Evolutionary conservation across 2,329 filamentous ascomycete genomes (phyloP), one percentile per base, ranked within the genome.

Genomic region (Monilinia laxa): DNA sequence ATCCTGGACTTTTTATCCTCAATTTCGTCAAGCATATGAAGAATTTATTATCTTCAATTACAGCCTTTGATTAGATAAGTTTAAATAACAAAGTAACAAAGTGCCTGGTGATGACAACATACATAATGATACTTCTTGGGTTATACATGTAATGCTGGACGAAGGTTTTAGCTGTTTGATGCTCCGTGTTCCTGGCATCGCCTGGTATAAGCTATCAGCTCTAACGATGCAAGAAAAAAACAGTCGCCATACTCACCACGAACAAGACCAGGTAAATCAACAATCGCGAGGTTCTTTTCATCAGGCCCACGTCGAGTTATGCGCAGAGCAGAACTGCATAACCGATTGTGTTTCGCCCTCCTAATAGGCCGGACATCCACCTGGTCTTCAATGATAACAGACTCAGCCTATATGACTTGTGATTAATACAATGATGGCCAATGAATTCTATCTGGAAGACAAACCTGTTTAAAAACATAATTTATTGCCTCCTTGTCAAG

Each of bases 111-210:
- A 28, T 18, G 20, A 67, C 6, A 7, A 56, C 69, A 10, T 67
- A 71, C 18, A 83, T 72, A 45, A 81, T 78, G 47, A 82, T 79
- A 62, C 77, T 81, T 28, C 77, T 71, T 5, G 76, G 71, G 18
- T 79, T 76, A 14, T 72, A 70, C 67, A 81, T 78, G 64, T 82
- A 82, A 31, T 67, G 67, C n/a, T 69, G 64, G 9, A 73, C 72
- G 9, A 76, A 68, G 20, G 69, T 51, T 25, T 65, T 67, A 0
- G 71, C 69, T 28, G 67, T 70, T 54, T 66, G 66, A 54, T 69
- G 62, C 53, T 70, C 68, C 5, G 55, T 53, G 23, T 68, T 56
- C 16, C 18, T 55, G 16, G 40, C 7, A 38, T 53, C 52, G 1
- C 40, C 25, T 35, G 23, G 23, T 12, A 23, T 14, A 42, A 23